Base-by-base conservation (phyloP, 257 asterid genomes). In the Lycium ferocissimum region DNA sequence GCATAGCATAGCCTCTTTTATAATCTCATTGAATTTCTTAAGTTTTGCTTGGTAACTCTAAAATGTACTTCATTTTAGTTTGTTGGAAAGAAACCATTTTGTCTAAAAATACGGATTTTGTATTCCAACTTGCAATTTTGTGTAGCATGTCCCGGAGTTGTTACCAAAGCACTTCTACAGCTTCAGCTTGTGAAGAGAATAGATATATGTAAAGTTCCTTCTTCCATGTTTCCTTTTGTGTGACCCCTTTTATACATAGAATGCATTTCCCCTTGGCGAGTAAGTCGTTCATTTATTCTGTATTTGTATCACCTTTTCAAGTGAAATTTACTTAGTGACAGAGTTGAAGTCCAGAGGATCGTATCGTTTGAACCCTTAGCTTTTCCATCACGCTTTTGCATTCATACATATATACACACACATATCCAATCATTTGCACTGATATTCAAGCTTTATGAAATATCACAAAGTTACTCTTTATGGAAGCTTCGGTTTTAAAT, bases 401-500 rank as follows among this genome's bases (percentile, higher is more conserved):
- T 37, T 38, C 51, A 40, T 9, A 71, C 38, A 40, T n/a, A n/a
- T n/a, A 35, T 0, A 2, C 33, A 26, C 33, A 26, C 33, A 0
- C 33, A 26, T 26, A 35, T 33, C 13, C 38, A 5, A 47, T 45
- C 43, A 79, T 85, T 45, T 61, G 38, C 2, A 7, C 35, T 6
- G 66, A 22, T 17, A 66, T 33, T 65, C 62, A 26, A 26, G 45
- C 26, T 66, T 18, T n/a, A 56, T 83, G 1, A 35, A 58, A 67
- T 33, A 85, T 67, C 33, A 33, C 15, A 1, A 47, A 80, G 40
- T 45, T 54, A 43, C 61, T 75, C 62, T 20, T 40, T 53, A 38
- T 82, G 56, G 70, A 15, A 4, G 14, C 51, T 22, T 78, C 43
- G 58, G 62, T 67, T 57, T 67, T 90, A 85, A 87, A 85, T 83